Percentiles rank a stretch among this genome's conserved stretches.
Evolutionary conservation across 2,329 filamentous ascomycete species (phyloP).

Genomic region (Mycosphaerella sp.): DNA sequence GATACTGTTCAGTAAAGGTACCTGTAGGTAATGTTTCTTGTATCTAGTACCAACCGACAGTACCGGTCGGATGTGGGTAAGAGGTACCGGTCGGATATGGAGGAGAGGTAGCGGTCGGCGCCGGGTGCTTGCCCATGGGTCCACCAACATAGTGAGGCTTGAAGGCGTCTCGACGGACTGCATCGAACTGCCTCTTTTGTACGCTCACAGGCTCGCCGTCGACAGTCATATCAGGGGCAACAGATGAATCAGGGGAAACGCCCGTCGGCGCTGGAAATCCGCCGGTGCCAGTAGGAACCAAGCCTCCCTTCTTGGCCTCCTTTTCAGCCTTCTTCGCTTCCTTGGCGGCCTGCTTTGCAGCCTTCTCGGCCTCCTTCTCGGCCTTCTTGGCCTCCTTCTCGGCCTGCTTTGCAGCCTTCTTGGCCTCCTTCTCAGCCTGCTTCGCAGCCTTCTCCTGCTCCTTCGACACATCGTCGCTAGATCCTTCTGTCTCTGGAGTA

Average conservation of each 20-base stretch:
- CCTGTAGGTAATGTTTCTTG: no score
- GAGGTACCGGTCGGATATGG: neutral
- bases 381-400: neutral
- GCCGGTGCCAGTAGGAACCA: neutral
- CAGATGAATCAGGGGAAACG: no score
- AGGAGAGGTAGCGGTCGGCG: slow-evolving; percentile 1
- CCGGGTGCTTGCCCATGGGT: neutral
- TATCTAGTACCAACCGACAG: no score
- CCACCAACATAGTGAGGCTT: slow-evolving; percentile 8
- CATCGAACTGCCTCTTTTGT: slow-evolving; percentile 9
- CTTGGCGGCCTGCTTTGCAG: neutral
- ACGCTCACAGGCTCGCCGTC: neutral
- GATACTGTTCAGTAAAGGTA: no score
- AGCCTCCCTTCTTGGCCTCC: neutral
- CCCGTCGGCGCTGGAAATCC: neutral
- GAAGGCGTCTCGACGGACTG: slow-evolving; percentile 2
- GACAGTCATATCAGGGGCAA: no score
- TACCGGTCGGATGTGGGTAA: neutral
- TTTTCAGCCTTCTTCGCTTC: neutral
- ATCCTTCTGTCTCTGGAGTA: neutral
- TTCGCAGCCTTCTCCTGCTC: neutral
- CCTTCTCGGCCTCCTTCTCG: neutral
- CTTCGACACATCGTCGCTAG: neutral
- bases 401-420: neutral
- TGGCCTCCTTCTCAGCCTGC: neutral